phyloP scores from a whole-genome alignment of 805 yeast species.

The Teunomyces lycoperdinae region DNA sequence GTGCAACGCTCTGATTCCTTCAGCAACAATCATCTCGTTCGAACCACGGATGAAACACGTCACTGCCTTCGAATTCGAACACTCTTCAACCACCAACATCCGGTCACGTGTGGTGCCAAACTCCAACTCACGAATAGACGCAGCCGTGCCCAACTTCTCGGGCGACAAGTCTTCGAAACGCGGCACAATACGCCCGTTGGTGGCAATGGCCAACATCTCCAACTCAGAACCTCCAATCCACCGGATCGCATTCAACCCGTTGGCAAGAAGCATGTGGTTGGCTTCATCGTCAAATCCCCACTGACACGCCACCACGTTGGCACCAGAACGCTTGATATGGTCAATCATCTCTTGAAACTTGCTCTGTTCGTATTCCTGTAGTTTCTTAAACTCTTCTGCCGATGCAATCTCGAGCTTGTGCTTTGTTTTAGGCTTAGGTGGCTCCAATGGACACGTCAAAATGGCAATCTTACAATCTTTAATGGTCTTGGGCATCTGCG shows the following conservation, averaged over 20 bases:
- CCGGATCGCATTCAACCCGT: slow-evolving; percentile 91
- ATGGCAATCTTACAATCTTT: slow-evolving; percentile 86
- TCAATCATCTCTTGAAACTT: slow-evolving; percentile 90
- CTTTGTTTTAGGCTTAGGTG: slow-evolving; percentile 98
- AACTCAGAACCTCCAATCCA: slow-evolving; percentile 99
- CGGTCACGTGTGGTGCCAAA: slow-evolving; percentile 96
- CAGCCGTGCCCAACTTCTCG: slow-evolving; percentile 86
- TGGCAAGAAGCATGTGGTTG: slow-evolving; percentile 83
- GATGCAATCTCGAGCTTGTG: slow-evolving; percentile 90
- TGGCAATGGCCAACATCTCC: slow-evolving; percentile 94
- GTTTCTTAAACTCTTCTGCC: slow-evolving; percentile 89
- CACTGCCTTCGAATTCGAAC: slow-evolving; percentile 82
- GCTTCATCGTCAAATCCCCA: slow-evolving; percentile 99
- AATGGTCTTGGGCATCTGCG: slow-evolving; percentile 90
- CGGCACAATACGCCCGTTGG: slow-evolving; percentile 96
- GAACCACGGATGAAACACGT: slow-evolving; percentile 94
- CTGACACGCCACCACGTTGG: slow-evolving; percentile 95
- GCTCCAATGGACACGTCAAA: slow-evolving; percentile 97
- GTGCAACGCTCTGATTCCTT: slow-evolving; percentile 92
- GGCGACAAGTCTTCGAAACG: slow-evolving; percentile 86
- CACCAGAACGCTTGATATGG: slow-evolving; percentile 83
- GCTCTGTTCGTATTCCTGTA: slow-evolving; percentile 89
- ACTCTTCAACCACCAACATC: slow-evolving; percentile 91
- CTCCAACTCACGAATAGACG: slow-evolving; percentile 78
- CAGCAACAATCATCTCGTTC: slow-evolving; percentile 96